Percentiles rank a stretch among this genome's conserved stretches.
Evolutionary conservation across 2,329 filamentous ascomycete genomes (phyloP).

Genomic region (Pseudogymnoascus sp.): DNA sequence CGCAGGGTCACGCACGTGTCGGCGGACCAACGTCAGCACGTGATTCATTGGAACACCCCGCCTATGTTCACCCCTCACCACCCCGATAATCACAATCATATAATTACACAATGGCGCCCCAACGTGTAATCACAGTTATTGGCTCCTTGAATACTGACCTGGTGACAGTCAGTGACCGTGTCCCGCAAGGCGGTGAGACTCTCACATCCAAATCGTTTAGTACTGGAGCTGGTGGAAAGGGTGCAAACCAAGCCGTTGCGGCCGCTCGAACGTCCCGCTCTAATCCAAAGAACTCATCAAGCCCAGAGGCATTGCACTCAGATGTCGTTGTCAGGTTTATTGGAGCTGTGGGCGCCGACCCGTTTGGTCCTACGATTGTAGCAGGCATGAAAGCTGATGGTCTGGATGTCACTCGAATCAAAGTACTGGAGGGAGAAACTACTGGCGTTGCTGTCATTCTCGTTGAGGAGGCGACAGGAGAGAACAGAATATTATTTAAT

Average conservation of each 20-base stretch:
- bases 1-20: neutral
- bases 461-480: conserved; percentile 63
- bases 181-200: conserved; percentile 81
- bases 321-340: conserved; percentile 57
- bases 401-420: conserved; percentile 52
- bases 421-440: conserved; percentile 38
- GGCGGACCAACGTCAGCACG: neutral
- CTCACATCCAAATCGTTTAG: conserved; percentile 71
- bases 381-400: conserved; percentile 53
- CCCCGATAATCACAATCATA: neutral
- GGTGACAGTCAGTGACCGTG: conserved; percentile 76
- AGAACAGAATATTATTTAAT: conserved; percentile 70
- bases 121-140: conserved; percentile 62
- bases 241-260: conserved; percentile 90
- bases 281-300: conserved; percentile 28
- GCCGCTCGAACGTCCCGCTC: conserved; percentile 72
- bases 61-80: neutral
- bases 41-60: neutral
- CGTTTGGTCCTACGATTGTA: conserved; percentile 55
- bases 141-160: conserved; percentile 95
- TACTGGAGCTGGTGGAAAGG: conserved; percentile 84
- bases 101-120: conserved; percentile 18
- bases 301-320: conserved; percentile 14
- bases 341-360: conserved; percentile 64
- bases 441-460: conserved; percentile 71